Evolutionary conservation across 2,329 filamentous ascomycete genomes (phyloP), one percentile per base, ranked within the genome.

Genomic region (Teratosphaeria pseudoeucalypti): DNA sequence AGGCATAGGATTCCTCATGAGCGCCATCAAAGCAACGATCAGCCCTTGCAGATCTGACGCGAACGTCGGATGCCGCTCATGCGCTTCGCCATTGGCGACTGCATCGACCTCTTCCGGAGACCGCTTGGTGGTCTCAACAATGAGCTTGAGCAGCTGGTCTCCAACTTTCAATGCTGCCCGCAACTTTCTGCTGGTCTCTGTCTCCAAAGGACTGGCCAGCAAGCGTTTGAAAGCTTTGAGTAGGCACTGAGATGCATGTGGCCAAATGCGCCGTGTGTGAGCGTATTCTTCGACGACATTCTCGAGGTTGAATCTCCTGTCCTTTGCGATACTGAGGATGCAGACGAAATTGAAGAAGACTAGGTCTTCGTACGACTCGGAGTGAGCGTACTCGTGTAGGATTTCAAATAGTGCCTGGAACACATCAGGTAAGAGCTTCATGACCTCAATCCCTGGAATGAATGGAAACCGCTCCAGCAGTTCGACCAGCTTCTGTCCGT

Each of bases 361-460:
- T 16, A 96, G 76, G 68, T 97, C 92, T 70, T 97, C 94, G 63
- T 91, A 92, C 70, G 95, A 90, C 64, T 95, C 90, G 64, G 90
- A 90, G 10, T 90, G 90, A n/a, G 90, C 85, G 68, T 95, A 87
- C 66, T 96, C 91, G 34, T 95, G 89, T 32, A 97, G 78, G 32
- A 96, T 91, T 6, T 90, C 88, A 70, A 99, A 99, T 0, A 99
- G 82, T 0, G 90, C 85, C 72, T 96, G 90, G 57, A 99, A 87
- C 1, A 97, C 91, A 67, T 95, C 88, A 63, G 84, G 88, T 7
- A 97, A 78, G 52, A 97, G 82, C 77, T 97, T 99, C 63, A 99
- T 94, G 37, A 99, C 89, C 74, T 99, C 95, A 59, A 97, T 96
- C 72, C 99, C 94, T 0, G 94, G 89, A 0, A 99, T 92, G 65